Evolutionary conservation across 768 basidiomycete species (phyloP), one percentile per base, ranked within the genome.

Genomic region (Pholiota microspora): DNA sequence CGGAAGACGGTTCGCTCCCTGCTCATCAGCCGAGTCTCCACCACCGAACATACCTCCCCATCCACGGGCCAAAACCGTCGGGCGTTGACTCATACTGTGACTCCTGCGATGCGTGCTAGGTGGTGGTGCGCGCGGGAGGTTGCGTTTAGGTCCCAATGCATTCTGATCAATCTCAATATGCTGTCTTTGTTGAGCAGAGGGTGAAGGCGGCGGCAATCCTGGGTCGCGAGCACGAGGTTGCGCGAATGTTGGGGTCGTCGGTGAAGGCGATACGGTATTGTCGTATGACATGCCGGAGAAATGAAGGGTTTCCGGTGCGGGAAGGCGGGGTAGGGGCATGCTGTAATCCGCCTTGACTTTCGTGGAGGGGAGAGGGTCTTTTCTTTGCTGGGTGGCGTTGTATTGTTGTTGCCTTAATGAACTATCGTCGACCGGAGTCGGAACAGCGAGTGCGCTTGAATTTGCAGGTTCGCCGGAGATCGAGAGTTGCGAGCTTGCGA

Each of bases 401-500:
- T 57, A 59, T 51, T 63, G 64, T 31, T 63, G 58, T 35, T 58
- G 59, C 27, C 62, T 32, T 48, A 62, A 52, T 24, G 55, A 56
- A 12, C 55, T 53, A 23, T 67, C 64, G 32, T 67, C 64, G 24
- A 58, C 58, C 4, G 66, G 64, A n/a, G 67, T 64, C 31, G 61
- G 49, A 12, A 61, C 56, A 50, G 53, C 58, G 21, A 59, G 51
- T 9, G 64, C 57, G 38, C 52, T 53, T 27, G 52, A 54, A 34
- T 54, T 58, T 32, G 51, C 24, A 51, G 50, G 49, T 25, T 66
- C 62, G 16, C 68, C 75, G 10, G 63, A 63, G 13, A 91, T 66
- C 23, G 86, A 89, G 9, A 94, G 72, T 67, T 95, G 93, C 0
- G 94, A 97, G 51, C 83, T 89, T 2, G 97, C 97, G 70, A 99